Evolutionary conservation across 1,284 basidiomycete species (phyloP).

Genomic region (Leccinum pallidistipes): DNA sequence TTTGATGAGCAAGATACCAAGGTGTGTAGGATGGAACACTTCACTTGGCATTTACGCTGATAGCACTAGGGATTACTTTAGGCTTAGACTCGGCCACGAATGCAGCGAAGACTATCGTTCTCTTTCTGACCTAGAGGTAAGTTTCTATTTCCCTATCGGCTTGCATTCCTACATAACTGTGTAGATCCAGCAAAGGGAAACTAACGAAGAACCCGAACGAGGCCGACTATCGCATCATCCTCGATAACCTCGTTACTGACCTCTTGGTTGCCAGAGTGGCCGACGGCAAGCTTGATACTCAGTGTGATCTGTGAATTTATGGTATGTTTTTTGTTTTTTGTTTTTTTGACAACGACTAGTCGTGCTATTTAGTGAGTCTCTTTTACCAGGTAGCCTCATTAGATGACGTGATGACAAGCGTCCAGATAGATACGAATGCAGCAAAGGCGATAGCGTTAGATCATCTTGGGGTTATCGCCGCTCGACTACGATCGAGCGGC

Average conservation of each 20-base stretch:
- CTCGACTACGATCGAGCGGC: constrained; percentile 67
- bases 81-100: constrained; percentile 80
- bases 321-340: constrained; percentile 45
- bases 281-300: constrained; percentile 82
- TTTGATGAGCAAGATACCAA: constrained; percentile 68
- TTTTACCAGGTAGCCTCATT: constrained; percentile 55
- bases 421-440: constrained; percentile 71
- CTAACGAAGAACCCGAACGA: constrained; percentile 86
- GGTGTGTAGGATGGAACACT: constrained; percentile 36
- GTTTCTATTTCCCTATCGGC: constrained; percentile 2
- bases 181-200: constrained; percentile 78
- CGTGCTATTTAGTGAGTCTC: neutral
- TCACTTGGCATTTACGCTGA: constrained; percentile 9
- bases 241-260: constrained; percentile 89
- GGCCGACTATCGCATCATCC: constrained; percentile 86
- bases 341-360: neutral
- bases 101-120: constrained; percentile 80
- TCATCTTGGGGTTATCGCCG: constrained; percentile 93
- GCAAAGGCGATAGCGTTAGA: constrained; percentile 89
- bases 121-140: constrained; percentile 81
- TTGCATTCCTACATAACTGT: neutral
- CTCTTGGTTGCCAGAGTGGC: constrained; percentile 96
- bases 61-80: constrained; percentile 52
- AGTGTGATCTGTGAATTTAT: constrained; percentile 79
- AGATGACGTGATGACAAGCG: constrained; percentile 75